Evolutionary conservation across 176 grass and related monocot species (phyloP).

Genomic region (Stipa capillata): DNA sequence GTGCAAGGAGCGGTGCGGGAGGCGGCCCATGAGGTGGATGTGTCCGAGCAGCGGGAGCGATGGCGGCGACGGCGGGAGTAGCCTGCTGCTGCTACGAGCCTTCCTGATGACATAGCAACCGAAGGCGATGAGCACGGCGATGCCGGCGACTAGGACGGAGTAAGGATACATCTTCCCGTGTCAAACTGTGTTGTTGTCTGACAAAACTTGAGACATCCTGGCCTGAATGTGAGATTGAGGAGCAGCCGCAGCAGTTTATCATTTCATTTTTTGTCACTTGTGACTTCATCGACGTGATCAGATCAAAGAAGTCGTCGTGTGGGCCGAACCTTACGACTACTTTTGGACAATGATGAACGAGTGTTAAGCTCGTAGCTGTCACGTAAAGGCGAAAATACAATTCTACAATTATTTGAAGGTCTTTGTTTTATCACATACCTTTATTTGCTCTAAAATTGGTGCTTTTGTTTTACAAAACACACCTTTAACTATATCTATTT

Average conservation of each 20-base stretch:
- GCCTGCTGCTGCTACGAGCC: neutral
- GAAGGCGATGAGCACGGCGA: constrained; percentile 2
- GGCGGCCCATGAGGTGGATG: constrained; percentile 36
- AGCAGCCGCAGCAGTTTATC: neutral
- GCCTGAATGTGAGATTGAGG: neutral
- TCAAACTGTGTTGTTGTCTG: neutral
- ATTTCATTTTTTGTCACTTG: neutral
- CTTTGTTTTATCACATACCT: no score
- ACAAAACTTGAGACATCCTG: neutral
- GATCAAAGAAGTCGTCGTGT: neutral
- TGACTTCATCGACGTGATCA: no score
- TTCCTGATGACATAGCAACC: neutral
- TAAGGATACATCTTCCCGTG: neutral
- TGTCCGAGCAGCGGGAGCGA: constrained; percentile 50
- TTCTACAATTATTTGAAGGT: no score
- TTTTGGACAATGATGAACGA: no score
- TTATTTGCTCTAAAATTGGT: no score
- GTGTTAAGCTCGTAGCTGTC: no score
- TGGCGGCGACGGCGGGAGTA: constrained; percentile 59
- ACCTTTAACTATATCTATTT: no score
- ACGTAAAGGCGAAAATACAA: no score
- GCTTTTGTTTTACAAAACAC: no score
- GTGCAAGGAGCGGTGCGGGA: constrained; percentile 44
- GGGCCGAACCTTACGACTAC: neutral
- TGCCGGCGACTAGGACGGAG: constrained; percentile 1